Percentiles rank a stretch among this genome's conserved stretches.
These are phyloP conservation scores for Scheffersomyces illinoinensis DNA, from an alignment of 1,139 yeast genomes.

Conservation along the genomic window DNA sequence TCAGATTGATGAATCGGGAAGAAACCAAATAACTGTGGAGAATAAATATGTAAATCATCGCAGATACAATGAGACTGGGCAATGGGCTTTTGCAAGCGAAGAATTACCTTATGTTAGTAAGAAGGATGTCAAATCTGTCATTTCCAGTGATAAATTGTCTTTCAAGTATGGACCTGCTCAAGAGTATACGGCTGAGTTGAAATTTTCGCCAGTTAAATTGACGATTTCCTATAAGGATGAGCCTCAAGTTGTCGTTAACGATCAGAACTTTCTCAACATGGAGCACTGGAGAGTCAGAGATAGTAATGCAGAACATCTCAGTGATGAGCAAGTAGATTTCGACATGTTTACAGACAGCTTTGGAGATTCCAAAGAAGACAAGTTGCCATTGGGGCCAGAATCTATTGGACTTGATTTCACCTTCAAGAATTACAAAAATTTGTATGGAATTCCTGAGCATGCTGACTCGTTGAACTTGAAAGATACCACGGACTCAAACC, in stretches of 20 bases:
- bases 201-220: slow-evolving; percentile 54
- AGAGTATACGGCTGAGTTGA: slow-evolving; percentile 40
- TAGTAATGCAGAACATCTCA: slow-evolving; percentile 37
- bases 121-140: slow-evolving; percentile 8
- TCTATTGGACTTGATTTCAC: slow-evolving; percentile 78
- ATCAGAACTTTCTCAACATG: slow-evolving; percentile 64
- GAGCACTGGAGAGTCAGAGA: slow-evolving; percentile 69
- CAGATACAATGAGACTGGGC: slow-evolving; percentile 61
- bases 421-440: slow-evolving; percentile 59
- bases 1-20: slow-evolving; percentile 59
- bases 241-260: slow-evolving; percentile 62
- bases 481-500: slow-evolving; percentile 56
- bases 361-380: slow-evolving; percentile 59
- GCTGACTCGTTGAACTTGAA: slow-evolving; percentile 75
- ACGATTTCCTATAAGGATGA: slow-evolving; percentile 45
- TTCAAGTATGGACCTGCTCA: slow-evolving; percentile 43
- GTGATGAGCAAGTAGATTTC: slow-evolving; percentile 57
- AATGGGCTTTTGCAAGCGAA: slow-evolving; percentile 54
- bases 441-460: slow-evolving; percentile 95
- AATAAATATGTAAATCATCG: slow-evolving; percentile 27
- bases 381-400: slow-evolving; percentile 84
- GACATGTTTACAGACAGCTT: slow-evolving; percentile 63
- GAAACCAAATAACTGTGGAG: slow-evolving; percentile 15
- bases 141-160: slow-evolving; percentile 20
- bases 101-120: slow-evolving; percentile 8